Evolutionary conservation across 2,329 filamentous ascomycete genomes (phyloP).

Genomic region (Hymenoscyphus fraxineus): DNA sequence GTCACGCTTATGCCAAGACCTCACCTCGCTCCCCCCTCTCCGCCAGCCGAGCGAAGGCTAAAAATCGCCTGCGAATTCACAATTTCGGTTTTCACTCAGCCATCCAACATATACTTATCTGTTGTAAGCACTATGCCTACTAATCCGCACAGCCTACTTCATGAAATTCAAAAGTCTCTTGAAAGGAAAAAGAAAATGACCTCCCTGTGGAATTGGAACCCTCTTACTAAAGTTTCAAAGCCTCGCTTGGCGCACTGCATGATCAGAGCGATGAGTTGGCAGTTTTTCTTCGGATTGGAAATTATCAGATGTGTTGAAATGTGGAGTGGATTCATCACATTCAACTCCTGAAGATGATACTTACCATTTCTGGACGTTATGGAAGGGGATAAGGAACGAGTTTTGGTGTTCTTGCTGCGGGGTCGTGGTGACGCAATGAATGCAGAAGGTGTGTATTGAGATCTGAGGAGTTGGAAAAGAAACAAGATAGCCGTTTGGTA

Average conservation of each 20-base stretch:
- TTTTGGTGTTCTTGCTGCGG: not conserved
- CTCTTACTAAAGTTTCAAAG: not conserved
- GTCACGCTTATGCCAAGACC: not conserved
- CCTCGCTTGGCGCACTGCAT: not conserved
- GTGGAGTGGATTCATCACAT: not conserved
- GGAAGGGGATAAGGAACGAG: not conserved
- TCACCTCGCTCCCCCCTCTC: not conserved
- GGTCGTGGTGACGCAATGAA: conserved; percentile 1
- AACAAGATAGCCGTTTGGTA: not conserved
- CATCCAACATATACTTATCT: not conserved
- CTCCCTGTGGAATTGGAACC: not conserved
- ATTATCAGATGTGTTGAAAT: not conserved
- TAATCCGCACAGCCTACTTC: too few relatives aligned
- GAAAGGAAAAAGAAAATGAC: too few relatives aligned
- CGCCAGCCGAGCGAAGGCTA: not conserved
- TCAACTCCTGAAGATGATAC: not conserved
- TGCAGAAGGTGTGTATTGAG: not conserved
- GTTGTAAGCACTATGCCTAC: not conserved
- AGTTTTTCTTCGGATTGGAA: not conserved
- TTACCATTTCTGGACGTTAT: not conserved
- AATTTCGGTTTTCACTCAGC: not conserved
- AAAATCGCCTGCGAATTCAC: not conserved
- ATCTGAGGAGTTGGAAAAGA: not conserved
- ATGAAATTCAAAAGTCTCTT: too few relatives aligned
- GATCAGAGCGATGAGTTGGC: not conserved